Evolutionary conservation across 2,329 filamentous ascomycete species (phyloP).

Genomic region (Byssothecium circinans): DNA sequence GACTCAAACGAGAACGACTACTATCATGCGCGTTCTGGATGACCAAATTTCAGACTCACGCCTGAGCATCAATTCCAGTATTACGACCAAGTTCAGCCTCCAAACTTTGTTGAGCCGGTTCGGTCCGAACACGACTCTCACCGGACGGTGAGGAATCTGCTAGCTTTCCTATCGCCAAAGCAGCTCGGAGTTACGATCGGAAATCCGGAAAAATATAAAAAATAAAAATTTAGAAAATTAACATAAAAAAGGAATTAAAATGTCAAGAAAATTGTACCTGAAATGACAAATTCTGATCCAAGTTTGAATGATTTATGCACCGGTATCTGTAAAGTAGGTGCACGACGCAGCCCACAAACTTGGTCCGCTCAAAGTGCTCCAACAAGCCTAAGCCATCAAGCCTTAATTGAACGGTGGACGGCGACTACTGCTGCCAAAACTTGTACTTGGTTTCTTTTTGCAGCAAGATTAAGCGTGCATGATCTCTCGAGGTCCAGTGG

Average conservation of each 20-base stretch:
- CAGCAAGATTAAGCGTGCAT: slow-evolving; percentile 6
- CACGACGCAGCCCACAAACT: slow-evolving; percentile 2
- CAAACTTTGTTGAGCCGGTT: not conserved
- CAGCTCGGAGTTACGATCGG: not conserved
- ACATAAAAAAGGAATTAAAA: too few relatives aligned
- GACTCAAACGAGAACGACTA: too few relatives aligned
- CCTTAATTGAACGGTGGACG: slow-evolving; percentile 9
- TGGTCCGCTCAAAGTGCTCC: not conserved
- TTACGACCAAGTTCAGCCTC: not conserved
- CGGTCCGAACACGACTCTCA: not conserved
- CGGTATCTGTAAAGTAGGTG: not conserved
- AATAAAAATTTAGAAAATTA: too few relatives aligned
- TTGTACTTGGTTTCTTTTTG: slow-evolving; percentile 5
- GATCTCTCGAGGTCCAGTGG: slow-evolving; percentile 1
- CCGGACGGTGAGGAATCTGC: not conserved
- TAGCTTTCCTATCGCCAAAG: not conserved
- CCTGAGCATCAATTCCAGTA: too few relatives aligned
- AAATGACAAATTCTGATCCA: too few relatives aligned
- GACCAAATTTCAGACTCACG: not conserved
- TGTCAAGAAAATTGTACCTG: too few relatives aligned
- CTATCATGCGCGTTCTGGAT: too few relatives aligned
- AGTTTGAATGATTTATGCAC: not conserved
- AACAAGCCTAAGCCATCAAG: slow-evolving; percentile 1
- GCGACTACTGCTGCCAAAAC: slow-evolving; percentile 13
- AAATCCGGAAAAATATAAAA: too few relatives aligned